These are phyloP conservation scores for Galeopsis tetrahit DNA, from an alignment of 257 asterid species.

Conservation along the genomic window DNA sequence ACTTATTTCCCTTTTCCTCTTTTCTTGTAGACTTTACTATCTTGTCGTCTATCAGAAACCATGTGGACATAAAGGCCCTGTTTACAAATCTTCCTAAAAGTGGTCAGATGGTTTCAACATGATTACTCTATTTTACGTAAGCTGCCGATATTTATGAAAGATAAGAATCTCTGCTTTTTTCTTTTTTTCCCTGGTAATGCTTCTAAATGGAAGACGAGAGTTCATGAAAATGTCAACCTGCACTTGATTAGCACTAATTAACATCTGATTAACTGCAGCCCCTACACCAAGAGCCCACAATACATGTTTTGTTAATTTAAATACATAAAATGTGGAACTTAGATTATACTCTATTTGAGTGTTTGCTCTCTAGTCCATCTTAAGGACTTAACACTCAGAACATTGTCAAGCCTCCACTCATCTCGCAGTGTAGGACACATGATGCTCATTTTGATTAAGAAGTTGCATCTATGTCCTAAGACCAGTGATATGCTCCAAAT, in stretches of 20 bases:
- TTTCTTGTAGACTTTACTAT: no score
- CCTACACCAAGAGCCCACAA: neutral
- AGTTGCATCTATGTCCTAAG: neutral
- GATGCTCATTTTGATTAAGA: conserved; percentile 1
- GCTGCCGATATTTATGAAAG: neutral
- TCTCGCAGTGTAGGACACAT: neutral
- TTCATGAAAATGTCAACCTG: neutral
- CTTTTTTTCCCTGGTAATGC: neutral
- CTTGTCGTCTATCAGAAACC: no score
- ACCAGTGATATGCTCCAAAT: neutral
- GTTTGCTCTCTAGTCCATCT: neutral
- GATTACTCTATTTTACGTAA: neutral
- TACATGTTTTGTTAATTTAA: neutral
- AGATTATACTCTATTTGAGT: neutral
- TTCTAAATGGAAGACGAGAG: neutral
- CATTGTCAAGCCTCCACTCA: neutral
- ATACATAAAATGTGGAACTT: neutral
- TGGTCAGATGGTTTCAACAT: neutral
- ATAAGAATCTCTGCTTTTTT: no score
- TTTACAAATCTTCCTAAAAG: neutral
- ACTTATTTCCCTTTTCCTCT: no score
- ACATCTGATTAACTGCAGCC: neutral
- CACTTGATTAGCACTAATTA: neutral
- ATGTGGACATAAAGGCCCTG: neutral
- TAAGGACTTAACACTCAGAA: neutral